Conservation (phyloP, 2,329 filamentous ascomycete genomes). For the Colletotrichum sp. region DNA sequence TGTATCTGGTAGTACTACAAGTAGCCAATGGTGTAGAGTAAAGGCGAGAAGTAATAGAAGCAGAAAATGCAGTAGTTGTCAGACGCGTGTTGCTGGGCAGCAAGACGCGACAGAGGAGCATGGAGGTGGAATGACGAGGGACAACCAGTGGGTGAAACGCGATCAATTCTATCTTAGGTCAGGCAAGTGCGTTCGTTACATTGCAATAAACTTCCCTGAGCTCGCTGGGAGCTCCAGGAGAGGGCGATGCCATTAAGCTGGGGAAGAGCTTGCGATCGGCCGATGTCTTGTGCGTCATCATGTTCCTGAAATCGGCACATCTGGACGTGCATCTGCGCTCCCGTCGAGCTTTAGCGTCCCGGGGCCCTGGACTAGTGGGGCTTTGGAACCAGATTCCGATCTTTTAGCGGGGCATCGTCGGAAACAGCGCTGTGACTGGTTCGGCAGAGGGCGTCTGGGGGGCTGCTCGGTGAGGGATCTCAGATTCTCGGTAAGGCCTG, state of each 20-base stretch:
- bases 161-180: neutral
- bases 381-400: neutral
- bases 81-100: neutral
- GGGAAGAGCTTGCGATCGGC: constrained; percentile 14
- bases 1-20: neutral
- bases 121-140: neutral
- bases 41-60: neutral
- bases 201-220: neutral
- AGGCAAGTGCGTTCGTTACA: neutral
- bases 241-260: neutral
- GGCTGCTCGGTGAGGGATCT: neutral
- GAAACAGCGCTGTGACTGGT: neutral
- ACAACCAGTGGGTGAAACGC: neutral
- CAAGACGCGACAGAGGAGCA: constrained; percentile 7
- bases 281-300: constrained; percentile 23
- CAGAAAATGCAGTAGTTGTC: neutral
- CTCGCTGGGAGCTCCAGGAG: neutral
- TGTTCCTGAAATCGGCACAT: constrained; percentile 22
- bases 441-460: neutral
- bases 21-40: neutral
- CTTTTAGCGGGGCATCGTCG: neutral
- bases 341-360: constrained; percentile 10
- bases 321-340: constrained; percentile 9
- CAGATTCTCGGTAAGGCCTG: neutral
- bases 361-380: constrained; percentile 1